These are phyloP conservation scores for Niebla homalea DNA, from an alignment of 495 filamentous ascomycete species.

Conservation along the genomic window DNA sequence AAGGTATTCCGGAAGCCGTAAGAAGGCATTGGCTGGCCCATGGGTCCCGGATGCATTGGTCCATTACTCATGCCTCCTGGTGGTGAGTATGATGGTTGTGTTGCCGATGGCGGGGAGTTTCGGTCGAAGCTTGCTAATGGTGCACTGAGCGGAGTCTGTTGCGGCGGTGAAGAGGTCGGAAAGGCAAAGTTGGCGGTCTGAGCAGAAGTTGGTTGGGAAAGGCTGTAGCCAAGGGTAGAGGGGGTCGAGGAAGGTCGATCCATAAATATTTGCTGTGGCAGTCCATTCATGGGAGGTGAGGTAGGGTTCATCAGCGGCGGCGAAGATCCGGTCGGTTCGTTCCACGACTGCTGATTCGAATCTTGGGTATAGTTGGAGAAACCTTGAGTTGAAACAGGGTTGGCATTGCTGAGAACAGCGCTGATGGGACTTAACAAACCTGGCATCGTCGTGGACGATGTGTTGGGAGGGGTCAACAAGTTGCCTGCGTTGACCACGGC, in stretches of 20 bases:
- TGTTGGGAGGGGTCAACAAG: constrained; percentile 49
- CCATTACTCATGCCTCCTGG: not conserved
- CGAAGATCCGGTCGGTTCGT: constrained; percentile 41
- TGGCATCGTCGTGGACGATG: constrained; percentile 42
- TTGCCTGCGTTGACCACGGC: constrained; percentile 43
- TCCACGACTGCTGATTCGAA: constrained; percentile 13
- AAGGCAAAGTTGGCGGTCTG: constrained; percentile 49
- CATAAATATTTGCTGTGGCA: not conserved
- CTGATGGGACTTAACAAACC: constrained; percentile 39
- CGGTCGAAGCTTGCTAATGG: constrained; percentile 22
- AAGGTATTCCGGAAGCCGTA: too few relatives aligned
- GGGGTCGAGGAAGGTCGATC: constrained; percentile 46
- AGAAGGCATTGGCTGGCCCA: too few relatives aligned
- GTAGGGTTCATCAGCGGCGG: constrained; percentile 35
- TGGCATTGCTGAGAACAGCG: constrained; percentile 42
- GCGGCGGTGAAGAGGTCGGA: constrained; percentile 42
- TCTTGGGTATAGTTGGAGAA: constrained; percentile 16
- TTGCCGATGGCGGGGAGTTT: not conserved
- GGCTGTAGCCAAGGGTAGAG: constrained; percentile 39
- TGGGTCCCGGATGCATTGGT: too few relatives aligned
- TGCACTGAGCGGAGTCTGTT: constrained; percentile 48
- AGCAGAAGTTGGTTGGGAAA: constrained; percentile 47
- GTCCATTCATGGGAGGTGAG: not conserved
- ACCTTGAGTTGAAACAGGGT: constrained; percentile 37
- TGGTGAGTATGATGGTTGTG: not conserved